Conservation (phyloP, 2,329 filamentous ascomycete species). For the Pseudogymnoascus destructans region DNA sequence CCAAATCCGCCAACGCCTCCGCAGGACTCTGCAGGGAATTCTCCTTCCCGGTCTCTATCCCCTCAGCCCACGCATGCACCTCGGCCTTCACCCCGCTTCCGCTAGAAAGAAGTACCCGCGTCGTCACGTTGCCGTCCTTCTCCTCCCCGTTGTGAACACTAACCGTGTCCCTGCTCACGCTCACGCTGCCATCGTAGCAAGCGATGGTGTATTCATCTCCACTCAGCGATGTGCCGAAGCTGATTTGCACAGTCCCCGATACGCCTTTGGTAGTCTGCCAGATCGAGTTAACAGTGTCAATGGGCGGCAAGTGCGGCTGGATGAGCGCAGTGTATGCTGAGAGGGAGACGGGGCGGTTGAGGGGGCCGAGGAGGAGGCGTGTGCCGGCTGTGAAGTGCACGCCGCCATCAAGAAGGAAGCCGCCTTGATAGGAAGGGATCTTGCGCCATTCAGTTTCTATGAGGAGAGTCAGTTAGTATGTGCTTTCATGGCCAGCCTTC, state of each 20-base stretch:
- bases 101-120: conserved; percentile 22
- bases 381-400: conserved; percentile 58
- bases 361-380: conserved; percentile 40
- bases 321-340: conserved; percentile 22
- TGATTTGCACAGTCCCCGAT: conserved; percentile 23
- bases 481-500: background rate
- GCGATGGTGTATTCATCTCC: conserved; percentile 23
- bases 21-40: conserved; percentile 20
- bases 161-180: conserved; percentile 18
- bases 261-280: conserved; percentile 24
- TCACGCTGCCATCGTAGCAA: conserved; percentile 25
- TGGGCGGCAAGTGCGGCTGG: conserved; percentile 22
- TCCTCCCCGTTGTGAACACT: conserved; percentile 21
- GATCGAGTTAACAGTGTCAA: conserved; percentile 25
- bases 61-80: conserved; percentile 23
- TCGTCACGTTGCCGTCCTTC: conserved; percentile 16
- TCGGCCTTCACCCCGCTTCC: conserved; percentile 24
- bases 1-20: conserved; percentile 22
- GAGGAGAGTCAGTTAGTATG: conserved; percentile 10
- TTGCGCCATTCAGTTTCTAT: conserved; percentile 49
- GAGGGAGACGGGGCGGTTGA: conserved; percentile 18
- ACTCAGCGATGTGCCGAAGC: conserved; percentile 24
- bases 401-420: conserved; percentile 63
- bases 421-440: conserved; percentile 57
- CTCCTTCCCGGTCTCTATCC: conserved; percentile 18